These are phyloP conservation scores for Leptographium radiaticola DNA, from an alignment of 2,329 filamentous ascomycete species.

Conservation along the genomic window DNA sequence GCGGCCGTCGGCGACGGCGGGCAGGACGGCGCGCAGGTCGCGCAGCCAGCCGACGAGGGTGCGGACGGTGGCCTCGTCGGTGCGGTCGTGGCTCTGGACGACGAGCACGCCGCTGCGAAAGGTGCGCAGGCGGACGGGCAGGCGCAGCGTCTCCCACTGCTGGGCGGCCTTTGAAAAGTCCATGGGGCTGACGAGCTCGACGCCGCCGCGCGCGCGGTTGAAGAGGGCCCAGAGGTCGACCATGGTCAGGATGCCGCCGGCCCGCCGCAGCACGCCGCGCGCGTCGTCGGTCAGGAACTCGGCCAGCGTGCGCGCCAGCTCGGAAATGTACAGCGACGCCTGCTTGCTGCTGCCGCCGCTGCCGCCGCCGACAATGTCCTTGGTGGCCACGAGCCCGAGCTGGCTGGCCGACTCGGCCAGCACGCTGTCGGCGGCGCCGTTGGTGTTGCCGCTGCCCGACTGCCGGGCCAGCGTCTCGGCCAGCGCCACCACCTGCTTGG, in stretches of 20 bases:
- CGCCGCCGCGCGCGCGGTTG: constrained; percentile 82
- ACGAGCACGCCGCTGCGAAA: constrained; percentile 94
- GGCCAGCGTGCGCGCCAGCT: constrained; percentile 70
- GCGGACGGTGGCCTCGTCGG: constrained; percentile 77
- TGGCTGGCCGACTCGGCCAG: constrained; percentile 73
- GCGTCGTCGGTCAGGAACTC: constrained; percentile 83
- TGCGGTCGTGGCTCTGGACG: constrained; percentile 77
- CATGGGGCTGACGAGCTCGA: constrained; percentile 81
- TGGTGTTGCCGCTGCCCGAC: constrained; percentile 35
- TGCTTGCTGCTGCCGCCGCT: constrained; percentile 37
- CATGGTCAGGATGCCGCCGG: constrained; percentile 78
- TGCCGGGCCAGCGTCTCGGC: constrained; percentile 77
- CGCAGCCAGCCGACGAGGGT: constrained; percentile 66
- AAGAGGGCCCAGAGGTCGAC: constrained; percentile 92
- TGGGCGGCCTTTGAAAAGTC: constrained; percentile 86
- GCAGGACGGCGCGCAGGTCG: constrained; percentile 51
- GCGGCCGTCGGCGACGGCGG: not conserved
- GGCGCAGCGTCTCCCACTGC: constrained; percentile 74
- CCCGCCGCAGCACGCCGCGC: constrained; percentile 60
- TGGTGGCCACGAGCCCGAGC: constrained; percentile 82
- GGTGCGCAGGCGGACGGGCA: constrained; percentile 74
- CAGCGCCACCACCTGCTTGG: constrained; percentile 88
- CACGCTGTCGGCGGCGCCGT: constrained; percentile 48
- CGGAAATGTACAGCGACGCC: constrained; percentile 79
- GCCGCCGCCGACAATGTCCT: constrained; percentile 63